phyloP scores from a whole-genome alignment of 31 red algal genomes.

The Endocladia muricata region DNA sequence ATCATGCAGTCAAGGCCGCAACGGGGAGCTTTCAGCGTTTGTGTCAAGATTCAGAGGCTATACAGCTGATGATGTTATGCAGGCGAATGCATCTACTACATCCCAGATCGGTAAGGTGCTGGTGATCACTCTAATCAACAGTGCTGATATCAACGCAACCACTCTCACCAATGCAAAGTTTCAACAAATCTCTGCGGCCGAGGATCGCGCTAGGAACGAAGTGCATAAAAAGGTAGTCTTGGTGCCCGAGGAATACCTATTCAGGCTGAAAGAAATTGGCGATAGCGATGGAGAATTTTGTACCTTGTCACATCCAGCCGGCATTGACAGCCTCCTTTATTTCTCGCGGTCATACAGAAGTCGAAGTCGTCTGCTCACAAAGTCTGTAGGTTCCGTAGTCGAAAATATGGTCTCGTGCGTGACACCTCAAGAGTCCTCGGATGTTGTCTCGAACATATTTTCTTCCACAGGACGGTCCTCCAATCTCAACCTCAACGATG shows the following conservation, averaged over 20 bases:
- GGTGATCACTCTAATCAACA: conserved; percentile 22
- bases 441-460: not conserved
- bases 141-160: not conserved
- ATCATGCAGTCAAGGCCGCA: not conserved
- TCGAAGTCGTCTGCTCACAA: not conserved
- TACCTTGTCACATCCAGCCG: too few species aligned
- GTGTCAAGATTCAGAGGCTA: conserved; percentile 13
- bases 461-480: not conserved
- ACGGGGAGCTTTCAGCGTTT: conserved; percentile 25
- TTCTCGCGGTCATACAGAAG: not conserved
- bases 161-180: conserved; percentile 32
- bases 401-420: not conserved
- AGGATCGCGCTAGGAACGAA: not conserved
- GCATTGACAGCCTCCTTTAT: not conserved
- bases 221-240: not conserved
- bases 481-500: not conserved
- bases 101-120: conserved; percentile 31
- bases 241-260: not conserved
- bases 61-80: conserved; percentile 19
- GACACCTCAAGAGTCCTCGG: not conserved
- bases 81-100: not conserved
- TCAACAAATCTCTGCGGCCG: conserved; percentile 6
- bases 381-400: not conserved
- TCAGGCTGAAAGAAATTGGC: not conserved
- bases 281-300: too few species aligned